Base-by-base conservation (phyloP, 345 rosid species). In the Aethionema arabicum region DNA sequence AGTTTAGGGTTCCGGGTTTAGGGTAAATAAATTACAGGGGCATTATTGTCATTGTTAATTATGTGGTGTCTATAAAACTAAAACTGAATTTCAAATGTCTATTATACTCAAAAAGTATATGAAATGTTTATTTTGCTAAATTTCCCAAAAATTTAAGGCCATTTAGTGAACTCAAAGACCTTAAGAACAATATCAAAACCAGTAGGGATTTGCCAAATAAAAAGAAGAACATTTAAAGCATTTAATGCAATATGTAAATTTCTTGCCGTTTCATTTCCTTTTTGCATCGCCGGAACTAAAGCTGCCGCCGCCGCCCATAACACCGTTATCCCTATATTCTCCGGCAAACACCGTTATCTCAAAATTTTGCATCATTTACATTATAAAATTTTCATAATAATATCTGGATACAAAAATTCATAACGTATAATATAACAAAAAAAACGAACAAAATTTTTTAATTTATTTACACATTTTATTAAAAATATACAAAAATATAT, bases 231-330 rank as follows among this genome's bases (percentile, higher is more conserved):
- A 37, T 92, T 89, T 36, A 85, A 33, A 3, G 75, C 46, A 58
- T 89, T 92, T 83, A 89, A 75, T 2, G 88, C 80, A 55, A 89
- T 89, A 80, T 92, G 97, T 63, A 92, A 83, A 76, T 50, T 87
- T 70, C 97, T 82, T 0, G 98, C 95, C 0, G 87, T 79, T 73
- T 85, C 93, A 11, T 50, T 88, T 72, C 93, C 96, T 71, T 81
- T 86, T 76, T 92, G 98, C 95, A 86, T 88, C 14, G 90, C 77
- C 10, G 96, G 98, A 14, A 88, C 98, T 9, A 86, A 76, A 11
- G 96, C 85, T 0, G 96, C 95, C 0, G 96, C 91, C 0, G 74
- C 79, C 3, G 96, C 95, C 95, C 96, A 91, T 12, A 91, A 52
- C 63, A 80, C 89, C 31, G 96, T 88, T 38, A 88, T 88, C 43